phyloP scores from a whole-genome alignment of 106 monocot genomes.

The Vanilla planifolia region DNA sequence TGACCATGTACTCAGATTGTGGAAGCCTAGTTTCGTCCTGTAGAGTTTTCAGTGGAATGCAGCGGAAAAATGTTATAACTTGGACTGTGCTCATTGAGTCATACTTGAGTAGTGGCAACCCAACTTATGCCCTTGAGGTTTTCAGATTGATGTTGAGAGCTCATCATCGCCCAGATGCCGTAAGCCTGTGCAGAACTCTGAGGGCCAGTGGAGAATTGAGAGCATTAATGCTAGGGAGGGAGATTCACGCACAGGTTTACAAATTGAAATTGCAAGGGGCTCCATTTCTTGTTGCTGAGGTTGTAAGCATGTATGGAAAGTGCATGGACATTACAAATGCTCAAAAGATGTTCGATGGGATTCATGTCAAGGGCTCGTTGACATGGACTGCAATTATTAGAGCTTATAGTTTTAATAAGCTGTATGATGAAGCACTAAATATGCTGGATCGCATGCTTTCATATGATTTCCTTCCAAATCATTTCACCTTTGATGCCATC shows the following conservation, averaged over 20 bases:
- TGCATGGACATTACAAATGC: conserved; percentile 37
- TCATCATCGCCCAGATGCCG: conserved; percentile 43
- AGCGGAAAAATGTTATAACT: conserved; percentile 56
- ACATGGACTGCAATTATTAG: conserved; percentile 50
- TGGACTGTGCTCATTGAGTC: conserved; percentile 93
- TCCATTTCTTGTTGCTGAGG: conserved; percentile 27
- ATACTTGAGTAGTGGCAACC: conserved; percentile 40
- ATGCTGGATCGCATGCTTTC: conserved; percentile 40
- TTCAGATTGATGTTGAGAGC: conserved; percentile 58
- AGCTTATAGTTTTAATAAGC: conserved; percentile 35
- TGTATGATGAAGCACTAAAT: conserved; percentile 34
- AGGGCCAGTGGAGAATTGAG: conserved; percentile 34
- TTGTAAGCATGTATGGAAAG: conserved; percentile 49
- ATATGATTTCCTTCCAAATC: conserved; percentile 49
- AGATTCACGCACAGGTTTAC: conserved; percentile 56
- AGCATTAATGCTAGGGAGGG: conserved; percentile 56
- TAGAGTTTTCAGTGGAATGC: conserved; percentile 55
- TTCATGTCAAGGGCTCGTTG: conserved; percentile 33
- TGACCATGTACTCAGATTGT: conserved; percentile 65
- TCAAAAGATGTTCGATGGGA: conserved; percentile 25
- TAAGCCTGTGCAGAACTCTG: conserved; percentile 50
- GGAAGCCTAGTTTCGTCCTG: conserved; percentile 40
- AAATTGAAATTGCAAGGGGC: conserved; percentile 34
- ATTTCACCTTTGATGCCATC: conserved; percentile 57
- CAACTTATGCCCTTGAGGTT: conserved; percentile 31